A percentile compares a stretch with the other conserved stretches of the same genome.
phyloP scores from a whole-genome alignment of 805 yeast species.

The Ogataea paradorogensis region DNA sequence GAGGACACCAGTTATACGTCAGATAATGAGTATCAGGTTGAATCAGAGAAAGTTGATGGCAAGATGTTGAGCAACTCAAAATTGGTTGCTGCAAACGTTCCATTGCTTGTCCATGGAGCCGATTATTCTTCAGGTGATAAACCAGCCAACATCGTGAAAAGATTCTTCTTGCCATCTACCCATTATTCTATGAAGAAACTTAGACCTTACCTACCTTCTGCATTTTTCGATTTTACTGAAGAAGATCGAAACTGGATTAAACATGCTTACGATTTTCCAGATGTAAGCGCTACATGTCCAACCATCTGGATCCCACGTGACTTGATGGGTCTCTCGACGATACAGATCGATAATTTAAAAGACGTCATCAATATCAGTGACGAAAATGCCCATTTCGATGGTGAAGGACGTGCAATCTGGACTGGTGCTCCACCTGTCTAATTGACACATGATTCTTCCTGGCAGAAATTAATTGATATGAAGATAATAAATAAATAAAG shows the following conservation, averaged over 20 bases:
- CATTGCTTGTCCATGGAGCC: constrained; percentile 70
- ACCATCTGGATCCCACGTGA: constrained; percentile 92
- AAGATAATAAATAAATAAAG: no score
- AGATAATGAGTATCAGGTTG: background rate
- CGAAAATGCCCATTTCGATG: constrained; percentile 58
- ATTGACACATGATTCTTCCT: background rate
- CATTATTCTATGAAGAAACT: constrained; percentile 49
- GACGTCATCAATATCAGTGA: constrained; percentile 63
- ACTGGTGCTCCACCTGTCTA: constrained; percentile 50
- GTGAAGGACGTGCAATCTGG: constrained; percentile 47
- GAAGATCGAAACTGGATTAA: constrained; percentile 42
- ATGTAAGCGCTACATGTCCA: constrained; percentile 64
- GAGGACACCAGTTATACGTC: background rate
- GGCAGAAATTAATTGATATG: background rate
- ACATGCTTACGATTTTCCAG: constrained; percentile 77
- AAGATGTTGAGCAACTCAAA: constrained; percentile 1
- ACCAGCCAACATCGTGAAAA: constrained; percentile 26
- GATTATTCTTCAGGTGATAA: constrained; percentile 28
- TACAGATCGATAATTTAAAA: constrained; percentile 53
- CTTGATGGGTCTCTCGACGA: constrained; percentile 73
- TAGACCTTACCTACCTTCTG: constrained; percentile 54
- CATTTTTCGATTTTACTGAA: constrained; percentile 48
- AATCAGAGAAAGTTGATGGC: constrained; percentile 3
- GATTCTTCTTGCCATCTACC: constrained; percentile 55
- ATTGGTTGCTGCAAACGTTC: constrained; percentile 34